phyloP scores from a whole-genome alignment of 2,329 filamentous ascomycete species.

The Exserohilum turcica region DNA sequence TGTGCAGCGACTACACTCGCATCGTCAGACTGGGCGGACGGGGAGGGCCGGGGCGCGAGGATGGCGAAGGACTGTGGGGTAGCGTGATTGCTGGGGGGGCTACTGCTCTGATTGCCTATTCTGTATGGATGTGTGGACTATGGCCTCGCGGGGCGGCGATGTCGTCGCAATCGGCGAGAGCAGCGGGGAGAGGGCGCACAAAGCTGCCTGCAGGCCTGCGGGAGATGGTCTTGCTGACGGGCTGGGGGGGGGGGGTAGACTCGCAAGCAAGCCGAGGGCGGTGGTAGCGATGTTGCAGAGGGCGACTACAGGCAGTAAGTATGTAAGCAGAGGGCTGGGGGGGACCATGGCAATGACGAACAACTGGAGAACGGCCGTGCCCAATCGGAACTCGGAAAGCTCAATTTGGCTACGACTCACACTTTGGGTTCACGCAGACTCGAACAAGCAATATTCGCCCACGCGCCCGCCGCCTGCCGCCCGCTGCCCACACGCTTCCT shows the following conservation, averaged over 20 bases:
- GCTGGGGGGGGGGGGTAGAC: background rate
- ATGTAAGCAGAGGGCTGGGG: conserved; percentile 37
- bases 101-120: conserved; percentile 1
- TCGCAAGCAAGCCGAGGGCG: conserved; percentile 11
- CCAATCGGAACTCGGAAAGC: conserved; percentile 16
- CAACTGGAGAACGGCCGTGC: conserved; percentile 13
- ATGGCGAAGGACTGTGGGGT: conserved; percentile 48
- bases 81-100: conserved; percentile 9
- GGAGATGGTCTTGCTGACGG: background rate
- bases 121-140: too few relatives aligned
- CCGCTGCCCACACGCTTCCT: background rate
- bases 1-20: conserved; percentile 38
- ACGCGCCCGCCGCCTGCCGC: background rate
- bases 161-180: background rate
- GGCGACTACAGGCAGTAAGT: too few relatives aligned
- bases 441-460: conserved; percentile 8
- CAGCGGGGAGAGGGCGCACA: background rate
- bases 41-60: conserved; percentile 39
- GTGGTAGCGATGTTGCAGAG: conserved; percentile 1
- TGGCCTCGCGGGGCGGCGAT: background rate
- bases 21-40: conserved; percentile 38
- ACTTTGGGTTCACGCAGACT: conserved; percentile 1
- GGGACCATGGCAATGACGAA: conserved; percentile 42
- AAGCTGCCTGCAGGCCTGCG: background rate
- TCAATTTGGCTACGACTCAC: conserved; percentile 15